These are phyloP conservation scores for Sporothrix variecibatus DNA, from an alignment of 2,329 filamentous ascomycete genomes.

Conservation along the genomic window DNA sequence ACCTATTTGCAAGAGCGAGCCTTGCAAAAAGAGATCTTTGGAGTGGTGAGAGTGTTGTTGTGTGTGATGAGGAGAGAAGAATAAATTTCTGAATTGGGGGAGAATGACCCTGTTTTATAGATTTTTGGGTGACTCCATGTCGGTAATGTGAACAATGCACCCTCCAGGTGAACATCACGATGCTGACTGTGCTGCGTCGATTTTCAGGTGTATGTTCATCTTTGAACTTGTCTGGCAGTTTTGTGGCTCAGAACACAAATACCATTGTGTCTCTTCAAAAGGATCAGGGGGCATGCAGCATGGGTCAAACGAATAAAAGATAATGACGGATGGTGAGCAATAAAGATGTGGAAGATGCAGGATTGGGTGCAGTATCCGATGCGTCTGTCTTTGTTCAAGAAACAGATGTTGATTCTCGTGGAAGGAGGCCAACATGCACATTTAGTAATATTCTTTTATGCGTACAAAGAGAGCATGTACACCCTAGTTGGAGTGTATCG, in stretches of 20 bases:
- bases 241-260: not conserved
- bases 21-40: slow-evolving; percentile 3
- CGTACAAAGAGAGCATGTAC: not conserved
- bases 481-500: not conserved
- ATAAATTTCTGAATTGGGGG: not conserved
- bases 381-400: not conserved
- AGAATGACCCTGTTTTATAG: not conserved
- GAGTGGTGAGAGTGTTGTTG: not conserved
- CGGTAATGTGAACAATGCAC: not conserved
- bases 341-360: not conserved
- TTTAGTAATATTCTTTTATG: not conserved
- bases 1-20: not conserved
- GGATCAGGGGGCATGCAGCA: not conserved
- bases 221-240: not conserved
- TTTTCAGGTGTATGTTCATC: not conserved
- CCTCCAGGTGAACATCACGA: not conserved
- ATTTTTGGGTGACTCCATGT: not conserved
- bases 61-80: not conserved
- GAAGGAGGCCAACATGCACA: not conserved
- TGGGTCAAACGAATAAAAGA: not conserved
- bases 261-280: not conserved
- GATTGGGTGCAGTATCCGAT: not conserved
- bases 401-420: not conserved
- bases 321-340: not conserved
- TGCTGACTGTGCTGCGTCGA: not conserved